Percentiles rank a stretch among this genome's conserved stretches.
phyloP scores from a whole-genome alignment of 2,329 filamentous ascomycete species.

The Penicillium sp. region DNA sequence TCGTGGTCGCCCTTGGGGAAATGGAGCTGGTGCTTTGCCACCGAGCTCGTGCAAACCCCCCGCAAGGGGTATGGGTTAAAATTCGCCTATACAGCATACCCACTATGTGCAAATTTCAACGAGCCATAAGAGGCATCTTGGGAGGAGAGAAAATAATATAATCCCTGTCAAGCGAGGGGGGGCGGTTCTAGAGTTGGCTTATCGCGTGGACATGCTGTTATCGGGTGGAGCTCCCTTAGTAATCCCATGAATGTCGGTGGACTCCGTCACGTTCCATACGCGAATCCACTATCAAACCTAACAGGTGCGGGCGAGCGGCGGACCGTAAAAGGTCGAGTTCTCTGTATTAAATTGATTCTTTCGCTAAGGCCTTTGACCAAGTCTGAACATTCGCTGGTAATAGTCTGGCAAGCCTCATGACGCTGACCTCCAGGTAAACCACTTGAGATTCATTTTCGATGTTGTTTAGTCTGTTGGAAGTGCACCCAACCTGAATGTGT shows the following conservation, averaged over 20 bases:
- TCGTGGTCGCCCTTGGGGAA: not conserved
- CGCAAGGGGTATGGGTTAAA: not conserved
- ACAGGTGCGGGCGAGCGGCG: no score
- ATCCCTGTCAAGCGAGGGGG: not conserved
- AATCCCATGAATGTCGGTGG: constrained; percentile 1
- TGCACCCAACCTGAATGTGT: not conserved
- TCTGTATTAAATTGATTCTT: not conserved
- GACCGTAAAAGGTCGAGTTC: not conserved
- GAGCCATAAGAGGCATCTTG: constrained; percentile 6
- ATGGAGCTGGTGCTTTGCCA: constrained; percentile 12
- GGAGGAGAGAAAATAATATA: constrained; percentile 1
- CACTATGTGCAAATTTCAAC: constrained; percentile 3
- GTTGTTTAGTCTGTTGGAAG: not conserved
- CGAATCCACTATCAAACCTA: not conserved
- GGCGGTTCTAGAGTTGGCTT: not conserved
- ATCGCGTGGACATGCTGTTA: constrained; percentile 14
- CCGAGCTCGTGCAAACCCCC: not conserved
- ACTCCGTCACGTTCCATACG: constrained; percentile 7
- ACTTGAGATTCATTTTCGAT: not conserved
- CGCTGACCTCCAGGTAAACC: not conserved
- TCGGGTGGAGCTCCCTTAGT: not conserved
- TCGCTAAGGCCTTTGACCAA: no score
- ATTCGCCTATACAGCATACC: constrained; percentile 12
- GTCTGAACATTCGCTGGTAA: no score
- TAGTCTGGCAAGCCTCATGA: no score